A percentile compares a stretch with the other conserved stretches of the same genome.
phyloP scores from a whole-genome alignment of 208 protist genomes.

The Spongospora subterranea region DNA sequence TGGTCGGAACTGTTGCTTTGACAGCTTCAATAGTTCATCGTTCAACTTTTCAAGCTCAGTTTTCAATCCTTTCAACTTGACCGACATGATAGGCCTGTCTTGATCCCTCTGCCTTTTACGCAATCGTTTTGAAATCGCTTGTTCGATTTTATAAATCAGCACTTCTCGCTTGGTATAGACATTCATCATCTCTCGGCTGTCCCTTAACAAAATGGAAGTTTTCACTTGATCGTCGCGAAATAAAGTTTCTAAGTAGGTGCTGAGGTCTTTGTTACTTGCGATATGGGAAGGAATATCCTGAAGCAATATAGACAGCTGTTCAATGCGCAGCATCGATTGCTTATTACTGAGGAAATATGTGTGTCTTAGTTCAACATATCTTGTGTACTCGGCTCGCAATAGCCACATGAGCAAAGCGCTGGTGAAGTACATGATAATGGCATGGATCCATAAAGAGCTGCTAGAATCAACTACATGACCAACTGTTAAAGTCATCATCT shows the following conservation, averaged over 20 bases:
- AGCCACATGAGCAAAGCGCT: not conserved
- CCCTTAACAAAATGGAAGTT: not conserved
- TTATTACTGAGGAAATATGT: not conserved
- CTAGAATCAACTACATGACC: not conserved
- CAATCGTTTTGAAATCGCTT: not conserved
- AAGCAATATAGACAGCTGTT: conserved; percentile 42
- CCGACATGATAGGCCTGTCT: not conserved
- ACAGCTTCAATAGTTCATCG: not conserved
- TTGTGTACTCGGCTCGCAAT: not conserved
- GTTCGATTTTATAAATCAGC: not conserved
- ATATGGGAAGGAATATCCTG: not conserved
- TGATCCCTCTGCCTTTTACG: not conserved
- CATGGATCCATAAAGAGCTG: not conserved
- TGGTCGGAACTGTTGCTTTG: not conserved
- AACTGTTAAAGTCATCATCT: not conserved
- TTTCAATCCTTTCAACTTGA: not conserved
- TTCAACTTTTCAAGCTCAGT: not conserved
- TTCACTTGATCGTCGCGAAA: not conserved
- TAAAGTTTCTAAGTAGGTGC: not conserved
- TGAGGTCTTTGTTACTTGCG: not conserved
- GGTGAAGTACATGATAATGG: not conserved
- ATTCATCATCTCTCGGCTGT: not conserved
- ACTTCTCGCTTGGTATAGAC: not conserved
- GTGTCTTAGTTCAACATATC: conserved; percentile 22
- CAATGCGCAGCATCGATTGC: not conserved